Evolutionary conservation across 1,139 yeast species (phyloP).

Genomic region (Geotrichum australiense): DNA sequence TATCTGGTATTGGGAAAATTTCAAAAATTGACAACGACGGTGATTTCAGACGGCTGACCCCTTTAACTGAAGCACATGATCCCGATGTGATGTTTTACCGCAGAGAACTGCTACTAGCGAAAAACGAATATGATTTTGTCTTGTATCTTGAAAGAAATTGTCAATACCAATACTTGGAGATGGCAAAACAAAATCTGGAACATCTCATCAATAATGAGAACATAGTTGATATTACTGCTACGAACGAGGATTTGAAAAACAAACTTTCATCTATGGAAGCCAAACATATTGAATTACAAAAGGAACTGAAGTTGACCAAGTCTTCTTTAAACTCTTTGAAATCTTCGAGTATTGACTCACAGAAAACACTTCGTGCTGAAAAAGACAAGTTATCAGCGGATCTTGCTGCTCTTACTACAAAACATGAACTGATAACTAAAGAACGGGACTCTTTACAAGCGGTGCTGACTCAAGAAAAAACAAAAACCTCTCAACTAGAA

Average conservation of each 20-base stretch:
- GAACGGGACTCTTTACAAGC: constrained; percentile 1
- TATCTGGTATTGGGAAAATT: constrained; percentile 4
- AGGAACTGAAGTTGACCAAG: neutral
- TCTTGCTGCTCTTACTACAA: neutral
- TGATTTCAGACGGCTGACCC: constrained; percentile 10
- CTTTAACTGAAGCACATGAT: constrained; percentile 6
- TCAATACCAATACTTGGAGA: constrained; percentile 40
- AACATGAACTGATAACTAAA: neutral
- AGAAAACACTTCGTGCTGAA: neutral
- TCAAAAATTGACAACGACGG: constrained; percentile 12
- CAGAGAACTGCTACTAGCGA: constrained; percentile 50
- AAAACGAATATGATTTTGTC: constrained; percentile 59
- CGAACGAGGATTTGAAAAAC: constrained; percentile 7
- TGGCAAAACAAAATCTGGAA: constrained; percentile 36
- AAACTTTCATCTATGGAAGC: constrained; percentile 6
- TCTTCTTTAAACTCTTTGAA: neutral
- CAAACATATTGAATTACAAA: neutral
- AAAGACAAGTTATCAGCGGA: neutral
- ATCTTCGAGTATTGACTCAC: neutral
- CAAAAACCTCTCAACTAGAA: constrained; percentile 2
- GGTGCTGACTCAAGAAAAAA: constrained; percentile 1
- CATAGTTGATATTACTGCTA: constrained; percentile 10
- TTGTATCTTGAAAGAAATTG: constrained; percentile 49
- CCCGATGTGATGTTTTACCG: constrained; percentile 41
- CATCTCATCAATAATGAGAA: constrained; percentile 23